These are phyloP conservation scores for Austroboletus festivus DNA, from an alignment of 768 basidiomycete species.

Conservation along the genomic window DNA sequence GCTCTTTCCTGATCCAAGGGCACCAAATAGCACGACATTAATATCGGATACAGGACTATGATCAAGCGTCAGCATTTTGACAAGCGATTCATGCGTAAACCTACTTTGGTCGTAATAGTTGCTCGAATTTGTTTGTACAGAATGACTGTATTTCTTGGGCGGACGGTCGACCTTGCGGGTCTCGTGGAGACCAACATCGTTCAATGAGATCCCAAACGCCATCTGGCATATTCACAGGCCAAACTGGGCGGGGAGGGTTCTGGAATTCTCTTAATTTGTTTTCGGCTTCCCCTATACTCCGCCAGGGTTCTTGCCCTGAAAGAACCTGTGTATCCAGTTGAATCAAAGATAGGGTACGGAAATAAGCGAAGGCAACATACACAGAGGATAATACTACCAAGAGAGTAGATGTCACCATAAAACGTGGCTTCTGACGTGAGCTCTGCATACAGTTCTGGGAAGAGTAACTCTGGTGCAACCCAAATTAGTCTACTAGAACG, in stretches of 20 bases:
- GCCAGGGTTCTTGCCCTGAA: not conserved
- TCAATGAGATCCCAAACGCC: constrained; percentile 1
- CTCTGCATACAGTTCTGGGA: not conserved
- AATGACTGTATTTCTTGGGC: not conserved
- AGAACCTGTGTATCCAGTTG: no score
- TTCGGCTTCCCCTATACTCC: not conserved
- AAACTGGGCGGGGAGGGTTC: not conserved
- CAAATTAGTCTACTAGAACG: not conserved
- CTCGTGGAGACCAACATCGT: constrained; percentile 3
- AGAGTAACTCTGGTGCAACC: constrained; percentile 5
- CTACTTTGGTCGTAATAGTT: not conserved
- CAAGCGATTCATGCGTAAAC: not conserved
- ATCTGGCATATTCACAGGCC: not conserved
- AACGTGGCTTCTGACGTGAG: not conserved
- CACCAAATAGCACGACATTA: constrained; percentile 17
- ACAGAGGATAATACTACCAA: constrained; percentile 6
- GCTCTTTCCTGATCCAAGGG: constrained; percentile 17
- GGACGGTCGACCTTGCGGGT: not conserved
- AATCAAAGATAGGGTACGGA: no score
- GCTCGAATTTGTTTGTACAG: not conserved
- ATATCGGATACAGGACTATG: not conserved
- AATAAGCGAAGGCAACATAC: constrained; percentile 3
- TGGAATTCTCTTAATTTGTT: not conserved
- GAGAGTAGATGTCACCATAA: constrained; percentile 1
- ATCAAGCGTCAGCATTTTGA: not conserved